Evolutionary conservation across 108 stramenopile species (phyloP), one percentile per base, ranked within the genome.

Genomic region (Skeletonema potamos): DNA sequence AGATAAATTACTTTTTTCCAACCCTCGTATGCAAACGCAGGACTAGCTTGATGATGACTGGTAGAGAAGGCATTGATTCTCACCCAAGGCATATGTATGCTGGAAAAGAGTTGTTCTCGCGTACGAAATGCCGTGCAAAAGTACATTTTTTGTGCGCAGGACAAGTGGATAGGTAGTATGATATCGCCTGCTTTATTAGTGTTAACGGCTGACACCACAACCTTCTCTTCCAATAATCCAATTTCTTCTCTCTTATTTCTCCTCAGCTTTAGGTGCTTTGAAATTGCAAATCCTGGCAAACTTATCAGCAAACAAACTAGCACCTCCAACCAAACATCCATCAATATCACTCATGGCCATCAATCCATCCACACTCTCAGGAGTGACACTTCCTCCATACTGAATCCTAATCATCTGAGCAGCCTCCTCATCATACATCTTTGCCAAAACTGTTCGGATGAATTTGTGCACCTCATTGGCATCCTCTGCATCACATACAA

Each of bases 271-370:
- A n/a, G 34, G 7, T 6, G 48, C 18, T 7, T 51, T 22, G 8
- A 51, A 51, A 51, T 59, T 34, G 63, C 55, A 64, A 73, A 96
- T 96, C 7, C 91, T 66, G 10, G 87, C 85, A 68, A 96, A 96
- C 20, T 78, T 75, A 62, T 92, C 93, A 9, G 93, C 87, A 17
- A 72, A 72, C 67, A 94, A 75, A 51, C 90, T 91, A 28, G 91
- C 91, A 17, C 91, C 90, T 24, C 91, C 90, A 6, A 92, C 93
- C 58, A 94, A 61, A 36, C 81, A 86, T 24, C 93, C 93, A 75
- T 94, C 89, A 56, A 94, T 72, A 64, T 94, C 93, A 59, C 85
- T 87, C 84, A 82, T 81, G n/a, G 84, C 68, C 85, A 90, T 88
- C 41, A 92, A 72, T 17, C 82, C 83, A 61, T 86, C 85, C 27